Evolutionary conservation across 495 filamentous ascomycete genomes (phyloP).

Genomic region (Tuber indicum): DNA sequence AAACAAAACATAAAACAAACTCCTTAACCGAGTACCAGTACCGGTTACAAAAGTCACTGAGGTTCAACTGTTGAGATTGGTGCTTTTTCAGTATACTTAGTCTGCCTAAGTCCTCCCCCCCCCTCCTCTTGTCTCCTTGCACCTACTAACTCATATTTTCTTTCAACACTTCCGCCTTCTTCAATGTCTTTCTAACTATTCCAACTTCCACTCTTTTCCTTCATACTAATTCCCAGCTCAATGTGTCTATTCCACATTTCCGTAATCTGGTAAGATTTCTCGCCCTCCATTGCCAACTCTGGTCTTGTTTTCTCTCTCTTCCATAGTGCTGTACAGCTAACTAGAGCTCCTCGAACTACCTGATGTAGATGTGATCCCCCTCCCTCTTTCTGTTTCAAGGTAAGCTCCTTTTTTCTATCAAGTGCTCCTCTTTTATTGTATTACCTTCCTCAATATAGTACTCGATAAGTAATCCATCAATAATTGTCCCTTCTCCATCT

Average conservation of each 20-base stretch:
- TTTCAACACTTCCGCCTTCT: no score
- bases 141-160: no score
- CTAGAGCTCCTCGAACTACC: background rate
- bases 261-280: background rate
- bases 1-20: no score
- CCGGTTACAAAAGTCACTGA: no score
- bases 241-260: background rate
- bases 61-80: no score
- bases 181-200: no score
- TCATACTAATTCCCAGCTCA: background rate
- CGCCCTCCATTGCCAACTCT: background rate
- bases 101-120: no score
- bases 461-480: background rate
- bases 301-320: background rate
- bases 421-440: background rate
- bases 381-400: background rate
- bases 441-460: background rate
- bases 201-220: background rate
- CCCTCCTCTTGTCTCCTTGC: no score
- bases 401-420: background rate
- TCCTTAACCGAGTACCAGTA: no score
- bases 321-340: background rate
- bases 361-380: background rate
- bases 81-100: no score
- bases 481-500: no score